Evolutionary conservation across 345 rosid genomes (phyloP).

Genomic region (Geranium rotundifolium): DNA sequence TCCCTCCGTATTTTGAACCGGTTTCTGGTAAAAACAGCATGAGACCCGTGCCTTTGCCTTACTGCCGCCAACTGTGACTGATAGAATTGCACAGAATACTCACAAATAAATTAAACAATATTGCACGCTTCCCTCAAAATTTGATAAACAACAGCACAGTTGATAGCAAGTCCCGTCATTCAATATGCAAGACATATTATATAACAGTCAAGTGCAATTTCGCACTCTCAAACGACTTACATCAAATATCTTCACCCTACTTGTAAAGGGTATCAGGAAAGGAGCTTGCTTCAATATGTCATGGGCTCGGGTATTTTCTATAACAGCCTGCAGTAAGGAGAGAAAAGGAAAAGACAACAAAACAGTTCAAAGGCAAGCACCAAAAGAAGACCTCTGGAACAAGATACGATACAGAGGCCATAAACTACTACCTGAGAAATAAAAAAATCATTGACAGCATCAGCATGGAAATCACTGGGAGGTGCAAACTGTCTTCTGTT

Average conservation of each 20-base stretch:
- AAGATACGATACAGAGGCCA: conserved; percentile 11
- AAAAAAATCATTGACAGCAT: conserved; percentile 71
- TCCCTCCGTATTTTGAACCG: conserved; percentile 90
- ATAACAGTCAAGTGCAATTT: neutral
- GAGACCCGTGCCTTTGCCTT: conserved; percentile 66
- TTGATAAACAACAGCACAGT: neutral
- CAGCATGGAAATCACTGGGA: conserved; percentile 86
- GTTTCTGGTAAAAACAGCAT: conserved; percentile 64
- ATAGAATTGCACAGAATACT: conserved; percentile 4
- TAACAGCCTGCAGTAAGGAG: conserved; percentile 44
- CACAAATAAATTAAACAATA: neutral
- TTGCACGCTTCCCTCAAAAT: too few species aligned
- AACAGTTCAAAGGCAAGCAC: conserved; percentile 5
- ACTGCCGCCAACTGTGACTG: conserved; percentile 67
- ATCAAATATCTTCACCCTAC: conserved; percentile 86
- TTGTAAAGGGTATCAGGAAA: conserved; percentile 87
- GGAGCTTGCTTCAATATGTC: conserved; percentile 95
- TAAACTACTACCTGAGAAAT: conserved; percentile 68
- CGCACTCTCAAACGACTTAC: conserved; percentile 34
- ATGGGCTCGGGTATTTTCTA: conserved; percentile 80
- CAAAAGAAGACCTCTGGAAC: neutral
- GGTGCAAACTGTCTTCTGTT: conserved; percentile 69
- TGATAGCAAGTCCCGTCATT: neutral
- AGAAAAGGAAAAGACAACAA: neutral
- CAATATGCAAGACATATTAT: neutral